phyloP scores from a whole-genome alignment of 2,329 filamentous ascomycete genomes.

The Hypoxylon sp. region DNA sequence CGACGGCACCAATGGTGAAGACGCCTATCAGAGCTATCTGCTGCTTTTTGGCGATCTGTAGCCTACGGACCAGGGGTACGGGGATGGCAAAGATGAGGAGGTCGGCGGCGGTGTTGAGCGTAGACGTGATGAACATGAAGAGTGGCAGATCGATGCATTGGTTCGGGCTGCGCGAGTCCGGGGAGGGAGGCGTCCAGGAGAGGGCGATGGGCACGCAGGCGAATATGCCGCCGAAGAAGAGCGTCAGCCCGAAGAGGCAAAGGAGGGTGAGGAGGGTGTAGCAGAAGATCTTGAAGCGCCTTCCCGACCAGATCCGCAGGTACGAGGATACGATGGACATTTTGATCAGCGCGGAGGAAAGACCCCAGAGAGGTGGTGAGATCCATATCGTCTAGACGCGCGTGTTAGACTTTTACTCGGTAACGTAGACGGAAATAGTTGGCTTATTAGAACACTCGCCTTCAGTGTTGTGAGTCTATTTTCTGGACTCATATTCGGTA shows the following conservation, averaged over 20 bases:
- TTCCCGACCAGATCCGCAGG: constrained; percentile 37
- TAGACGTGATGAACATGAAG: constrained; percentile 42
- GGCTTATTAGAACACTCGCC: constrained; percentile 10
- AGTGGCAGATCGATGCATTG: constrained; percentile 29
- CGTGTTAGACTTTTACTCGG: constrained; percentile 5
- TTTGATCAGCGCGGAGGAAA: constrained; percentile 38
- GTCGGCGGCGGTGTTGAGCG: constrained; percentile 33
- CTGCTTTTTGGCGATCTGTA: constrained; percentile 32
- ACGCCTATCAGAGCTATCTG: constrained; percentile 26
- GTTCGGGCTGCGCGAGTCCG: neutral
- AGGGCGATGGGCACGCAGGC: constrained; percentile 36
- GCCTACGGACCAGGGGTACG: constrained; percentile 22
- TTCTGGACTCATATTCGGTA: constrained; percentile 22
- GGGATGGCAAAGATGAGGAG: constrained; percentile 37
- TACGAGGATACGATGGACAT: constrained; percentile 43
- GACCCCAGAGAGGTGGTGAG: constrained; percentile 43
- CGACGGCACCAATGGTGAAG: constrained; percentile 37
- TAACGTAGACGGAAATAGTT: neutral
- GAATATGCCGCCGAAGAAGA: constrained; percentile 42
- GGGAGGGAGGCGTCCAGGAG: constrained; percentile 27
- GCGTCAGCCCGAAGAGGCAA: constrained; percentile 33
- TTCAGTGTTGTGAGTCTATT: constrained; percentile 18
- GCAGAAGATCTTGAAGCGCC: constrained; percentile 20
- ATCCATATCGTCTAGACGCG: constrained; percentile 40
- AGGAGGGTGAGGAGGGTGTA: constrained; percentile 16